Percentiles rank a stretch among this genome's conserved stretches.
Conservation (phyloP, 768 basidiomycete genomes). For the Lyophyllum decastes region DNA sequence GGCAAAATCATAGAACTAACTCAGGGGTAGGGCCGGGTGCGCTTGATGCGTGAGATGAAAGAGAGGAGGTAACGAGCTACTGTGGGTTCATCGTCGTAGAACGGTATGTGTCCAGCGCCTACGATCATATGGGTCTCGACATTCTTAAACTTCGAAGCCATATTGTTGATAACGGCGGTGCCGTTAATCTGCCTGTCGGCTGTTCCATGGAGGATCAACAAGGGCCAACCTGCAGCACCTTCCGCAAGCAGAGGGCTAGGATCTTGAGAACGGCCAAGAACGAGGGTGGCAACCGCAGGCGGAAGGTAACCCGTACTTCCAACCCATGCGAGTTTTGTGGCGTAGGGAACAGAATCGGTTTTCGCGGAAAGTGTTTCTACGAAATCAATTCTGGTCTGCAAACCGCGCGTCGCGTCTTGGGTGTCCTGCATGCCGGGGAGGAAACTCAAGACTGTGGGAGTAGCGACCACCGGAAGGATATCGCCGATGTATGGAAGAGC, state of each 20-base stretch:
- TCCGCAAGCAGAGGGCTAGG: slow-evolving; percentile 26
- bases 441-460: slow-evolving; percentile 17
- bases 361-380: slow-evolving; percentile 26
- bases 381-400: slow-evolving; percentile 24
- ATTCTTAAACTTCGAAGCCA: slow-evolving; percentile 34
- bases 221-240: slow-evolving; percentile 26
- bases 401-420: slow-evolving; percentile 20
- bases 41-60: background rate
- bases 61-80: background rate
- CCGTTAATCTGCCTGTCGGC: slow-evolving; percentile 27
- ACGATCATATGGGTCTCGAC: slow-evolving; percentile 27
- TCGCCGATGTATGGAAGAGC: slow-evolving; percentile 28
- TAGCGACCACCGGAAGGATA: slow-evolving; percentile 21
- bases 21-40: slow-evolving; percentile 2
- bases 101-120: slow-evolving; percentile 31
- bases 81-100: slow-evolving; percentile 24
- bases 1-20: background rate
- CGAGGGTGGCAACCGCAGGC: slow-evolving; percentile 20
- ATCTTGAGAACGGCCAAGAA: slow-evolving; percentile 27
- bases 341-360: slow-evolving; percentile 24
- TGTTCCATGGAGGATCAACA: slow-evolving; percentile 26
- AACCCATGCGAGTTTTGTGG: slow-evolving; percentile 23
- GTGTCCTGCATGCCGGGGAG: slow-evolving; percentile 23
- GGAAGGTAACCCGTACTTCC: slow-evolving; percentile 21
- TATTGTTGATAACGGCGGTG: slow-evolving; percentile 24